phyloP scores from a whole-genome alignment of 768 basidiomycete genomes.

The Tulasnella sp. region DNA sequence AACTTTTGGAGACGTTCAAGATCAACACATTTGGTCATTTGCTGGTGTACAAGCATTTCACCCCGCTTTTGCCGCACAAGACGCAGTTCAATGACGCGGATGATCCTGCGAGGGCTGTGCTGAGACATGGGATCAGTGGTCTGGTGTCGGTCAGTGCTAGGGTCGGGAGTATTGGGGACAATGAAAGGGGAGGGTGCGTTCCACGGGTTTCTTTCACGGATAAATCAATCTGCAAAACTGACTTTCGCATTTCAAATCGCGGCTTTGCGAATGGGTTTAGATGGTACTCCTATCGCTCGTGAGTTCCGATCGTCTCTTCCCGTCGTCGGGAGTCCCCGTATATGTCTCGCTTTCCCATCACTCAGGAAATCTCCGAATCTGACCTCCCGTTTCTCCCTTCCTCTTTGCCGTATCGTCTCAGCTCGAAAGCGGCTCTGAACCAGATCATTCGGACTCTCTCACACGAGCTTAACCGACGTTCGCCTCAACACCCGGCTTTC shows the following conservation, averaged over 20 bases:
- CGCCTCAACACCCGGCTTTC: constrained; percentile 26
- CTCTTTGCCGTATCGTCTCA: constrained; percentile 14
- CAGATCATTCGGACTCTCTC: constrained; percentile 34
- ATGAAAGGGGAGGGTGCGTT: constrained; percentile 31
- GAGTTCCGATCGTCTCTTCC: constrained; percentile 18
- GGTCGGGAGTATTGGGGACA: constrained; percentile 36
- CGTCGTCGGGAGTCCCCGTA: neutral
- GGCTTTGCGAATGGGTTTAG: neutral
- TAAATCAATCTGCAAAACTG: neutral
- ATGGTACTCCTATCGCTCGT: constrained; percentile 31
- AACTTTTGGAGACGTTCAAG: constrained; percentile 31
- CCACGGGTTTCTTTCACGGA: neutral
- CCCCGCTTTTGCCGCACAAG: constrained; percentile 32
- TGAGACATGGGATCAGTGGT: constrained; percentile 25
- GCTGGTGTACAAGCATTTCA: constrained; percentile 38
- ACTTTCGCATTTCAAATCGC: neutral
- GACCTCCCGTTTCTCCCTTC: neutral
- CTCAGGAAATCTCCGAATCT: neutral
- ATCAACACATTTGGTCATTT: constrained; percentile 39
- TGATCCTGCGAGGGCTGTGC: neutral
- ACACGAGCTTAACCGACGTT: constrained; percentile 31
- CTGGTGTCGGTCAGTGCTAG: constrained; percentile 34
- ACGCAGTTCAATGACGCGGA: constrained; percentile 29
- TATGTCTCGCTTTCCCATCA: neutral
- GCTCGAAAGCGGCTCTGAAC: constrained; percentile 38